Evolutionary conservation across 2,329 filamentous ascomycete species (phyloP).

Genomic region (Clarireedia homoeocarpa): DNA sequence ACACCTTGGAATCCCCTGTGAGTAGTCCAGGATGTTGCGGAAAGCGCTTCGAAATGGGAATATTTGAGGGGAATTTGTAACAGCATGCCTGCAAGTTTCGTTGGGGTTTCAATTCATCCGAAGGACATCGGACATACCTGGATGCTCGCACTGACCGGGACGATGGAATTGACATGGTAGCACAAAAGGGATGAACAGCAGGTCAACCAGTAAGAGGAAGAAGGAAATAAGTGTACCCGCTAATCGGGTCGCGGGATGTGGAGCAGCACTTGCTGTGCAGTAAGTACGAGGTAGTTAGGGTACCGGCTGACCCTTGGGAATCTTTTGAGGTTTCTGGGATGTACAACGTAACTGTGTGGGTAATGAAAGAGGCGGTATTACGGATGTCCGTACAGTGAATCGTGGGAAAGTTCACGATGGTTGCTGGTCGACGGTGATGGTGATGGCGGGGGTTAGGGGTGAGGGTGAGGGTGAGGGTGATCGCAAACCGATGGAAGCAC

Average conservation of each 20-base stretch:
- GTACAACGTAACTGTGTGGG: no score
- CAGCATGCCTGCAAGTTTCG: slow-evolving; percentile 23
- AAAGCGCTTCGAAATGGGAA: neutral
- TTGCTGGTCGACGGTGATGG: neutral
- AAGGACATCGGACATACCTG: neutral
- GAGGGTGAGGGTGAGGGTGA: no score
- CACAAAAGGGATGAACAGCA: neutral
- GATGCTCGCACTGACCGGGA: neutral
- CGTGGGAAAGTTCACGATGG: no score
- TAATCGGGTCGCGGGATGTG: neutral
- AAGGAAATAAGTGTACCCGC: neutral
- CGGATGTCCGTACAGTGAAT: neutral
- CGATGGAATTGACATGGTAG: neutral
- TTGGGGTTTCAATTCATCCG: slow-evolving; percentile 21
- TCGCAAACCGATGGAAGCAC: no score
- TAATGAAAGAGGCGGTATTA: neutral
- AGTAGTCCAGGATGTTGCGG: neutral
- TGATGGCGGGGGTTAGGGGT: neutral
- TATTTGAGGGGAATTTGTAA: slow-evolving; percentile 12
- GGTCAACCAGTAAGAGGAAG: neutral
- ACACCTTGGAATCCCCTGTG: slow-evolving; percentile 9
- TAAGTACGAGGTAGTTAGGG: no score
- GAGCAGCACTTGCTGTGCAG: neutral
- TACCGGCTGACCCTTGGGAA: no score
- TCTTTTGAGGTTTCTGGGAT: no score